These are phyloP conservation scores for Wolfiporia cocos DNA, from an alignment of 1,284 basidiomycete species.

Conservation along the genomic window DNA sequence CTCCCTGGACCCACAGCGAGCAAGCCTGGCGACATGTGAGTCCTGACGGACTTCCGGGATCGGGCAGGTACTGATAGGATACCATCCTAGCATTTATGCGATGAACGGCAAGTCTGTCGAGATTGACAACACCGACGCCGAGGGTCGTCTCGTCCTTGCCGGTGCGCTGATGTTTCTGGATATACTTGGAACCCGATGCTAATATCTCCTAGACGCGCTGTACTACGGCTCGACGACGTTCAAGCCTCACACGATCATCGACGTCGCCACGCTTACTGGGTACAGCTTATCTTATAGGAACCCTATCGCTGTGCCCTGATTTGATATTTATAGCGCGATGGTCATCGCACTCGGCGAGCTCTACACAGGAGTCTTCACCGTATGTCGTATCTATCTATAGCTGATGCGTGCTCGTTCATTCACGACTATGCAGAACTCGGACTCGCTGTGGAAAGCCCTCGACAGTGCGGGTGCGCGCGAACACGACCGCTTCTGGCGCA, in stretches of 20 bases:
- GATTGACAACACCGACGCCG: constrained; percentile 87
- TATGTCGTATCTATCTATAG: constrained; percentile 27
- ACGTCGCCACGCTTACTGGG: constrained; percentile 81
- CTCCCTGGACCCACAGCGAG: constrained; percentile 81
- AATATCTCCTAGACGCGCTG: constrained; percentile 55
- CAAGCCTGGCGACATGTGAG: constrained; percentile 82
- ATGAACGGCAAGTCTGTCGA: constrained; percentile 89
- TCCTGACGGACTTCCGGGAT: no score
- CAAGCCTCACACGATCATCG: constrained; percentile 80
- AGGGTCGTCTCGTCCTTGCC: constrained; percentile 76
- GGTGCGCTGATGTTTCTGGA: constrained; percentile 31
- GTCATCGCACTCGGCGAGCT: constrained; percentile 65
- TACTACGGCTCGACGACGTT: constrained; percentile 78
- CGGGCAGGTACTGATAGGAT: no score
- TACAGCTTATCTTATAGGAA: no score
- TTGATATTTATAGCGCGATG: constrained; percentile 45
- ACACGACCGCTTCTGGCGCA: constrained; percentile 80
- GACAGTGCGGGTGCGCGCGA: constrained; percentile 67
- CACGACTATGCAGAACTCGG: constrained; percentile 49
- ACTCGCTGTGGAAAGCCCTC: constrained; percentile 70
- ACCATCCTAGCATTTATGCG: constrained; percentile 70
- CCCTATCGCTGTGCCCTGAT: no score
- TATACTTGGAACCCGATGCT: not conserved
- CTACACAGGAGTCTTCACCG: constrained; percentile 79
- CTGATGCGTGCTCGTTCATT: constrained; percentile 2